Base-by-base conservation (phyloP, 1,284 basidiomycete genomes). In the Ustanciosporium gigantosporum region DNA sequence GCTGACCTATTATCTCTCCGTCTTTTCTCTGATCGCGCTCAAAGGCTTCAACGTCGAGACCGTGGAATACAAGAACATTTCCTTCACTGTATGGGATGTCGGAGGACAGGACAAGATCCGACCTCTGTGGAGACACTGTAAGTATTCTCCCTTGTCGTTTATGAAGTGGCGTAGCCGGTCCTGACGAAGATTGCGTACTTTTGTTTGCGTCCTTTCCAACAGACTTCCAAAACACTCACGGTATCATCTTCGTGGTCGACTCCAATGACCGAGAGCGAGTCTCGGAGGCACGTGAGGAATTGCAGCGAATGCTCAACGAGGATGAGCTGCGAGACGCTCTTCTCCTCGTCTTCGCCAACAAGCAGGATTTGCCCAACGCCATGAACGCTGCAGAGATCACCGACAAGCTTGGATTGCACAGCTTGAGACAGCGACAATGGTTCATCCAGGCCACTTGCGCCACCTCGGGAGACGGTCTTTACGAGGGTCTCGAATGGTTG, bases 221-320 rank as follows among this genome's bases (percentile, higher is more conserved):
- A 67, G 94, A 99, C 84, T 99, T 96, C 91, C 95, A 98, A 83
- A 98, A 98, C 84, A 99, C 95, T 38, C 95, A 99, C 83, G 95
- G 94, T 71, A 97, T 99, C 83, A 98, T 99, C 79, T 99, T 98
- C 80, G 95, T 99, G 49, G 93, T 99, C 67, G 95, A 99, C 81
- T 98, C 95, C 48, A 98, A 98, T 82, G 95, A 99, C 84, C 85
- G 95, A 81, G 95, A 98, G 82, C 94, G 95, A 89, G 90, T 98
- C 64, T 89, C 91, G 43, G 95, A 99, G 83, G 95, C 95, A 43
- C 89, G 95, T 62, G 95, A 98, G 83, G 95, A 99, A 82, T 86
- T 99, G 53, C 95, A 98, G 81, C 89, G 94, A 78, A 99, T 99
- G 93, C 83, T 99, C 80, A 97, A 96, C 82, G 95, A 98, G 82